Evolutionary conservation across 2,329 filamentous ascomycete genomes (phyloP).

Genomic region (Cercospora zeina): DNA sequence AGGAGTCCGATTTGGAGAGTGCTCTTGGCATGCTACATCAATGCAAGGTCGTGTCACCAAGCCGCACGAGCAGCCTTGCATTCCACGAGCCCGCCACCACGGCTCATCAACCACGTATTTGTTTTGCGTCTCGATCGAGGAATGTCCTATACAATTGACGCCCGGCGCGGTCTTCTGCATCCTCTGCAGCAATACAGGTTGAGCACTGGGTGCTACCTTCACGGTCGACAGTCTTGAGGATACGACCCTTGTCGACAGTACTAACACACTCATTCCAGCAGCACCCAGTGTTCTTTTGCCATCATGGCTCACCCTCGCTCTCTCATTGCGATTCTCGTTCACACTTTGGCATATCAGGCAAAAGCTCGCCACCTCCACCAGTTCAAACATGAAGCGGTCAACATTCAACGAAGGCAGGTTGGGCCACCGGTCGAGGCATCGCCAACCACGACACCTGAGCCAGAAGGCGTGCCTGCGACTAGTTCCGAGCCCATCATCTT

Average conservation of each 20-base stretch:
- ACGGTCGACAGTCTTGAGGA: slow-evolving; percentile 21
- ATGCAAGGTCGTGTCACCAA: slow-evolving; percentile 22
- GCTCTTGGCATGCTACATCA: slow-evolving; percentile 24
- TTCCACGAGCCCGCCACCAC: slow-evolving; percentile 31
- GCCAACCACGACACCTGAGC: slow-evolving; percentile 18
- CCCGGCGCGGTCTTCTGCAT: neutral
- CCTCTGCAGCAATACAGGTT: slow-evolving; percentile 15
- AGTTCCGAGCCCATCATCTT: slow-evolving; percentile 34
- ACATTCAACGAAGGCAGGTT: slow-evolving; percentile 32
- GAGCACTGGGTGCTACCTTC: slow-evolving; percentile 27
- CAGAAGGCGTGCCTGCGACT: slow-evolving; percentile 19
- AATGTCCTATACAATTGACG: slow-evolving; percentile 30
- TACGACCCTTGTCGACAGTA: slow-evolving; percentile 3
- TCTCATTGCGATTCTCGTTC: slow-evolving; percentile 22
- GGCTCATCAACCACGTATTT: slow-evolving; percentile 34
- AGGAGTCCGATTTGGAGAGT: neutral
- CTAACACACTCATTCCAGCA: slow-evolving; percentile 14
- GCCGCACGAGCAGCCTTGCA: slow-evolving; percentile 27
- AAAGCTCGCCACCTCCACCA: slow-evolving; percentile 30
- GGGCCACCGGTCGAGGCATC: slow-evolving; percentile 26
- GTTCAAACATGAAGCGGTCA: slow-evolving; percentile 38
- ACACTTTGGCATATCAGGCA: slow-evolving; percentile 26
- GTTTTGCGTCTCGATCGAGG: slow-evolving; percentile 35
- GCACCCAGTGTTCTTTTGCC: slow-evolving; percentile 9
- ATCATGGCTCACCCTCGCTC: slow-evolving; percentile 31